phyloP scores from a whole-genome alignment of 768 basidiomycete species.

The Cyathus striatus region DNA sequence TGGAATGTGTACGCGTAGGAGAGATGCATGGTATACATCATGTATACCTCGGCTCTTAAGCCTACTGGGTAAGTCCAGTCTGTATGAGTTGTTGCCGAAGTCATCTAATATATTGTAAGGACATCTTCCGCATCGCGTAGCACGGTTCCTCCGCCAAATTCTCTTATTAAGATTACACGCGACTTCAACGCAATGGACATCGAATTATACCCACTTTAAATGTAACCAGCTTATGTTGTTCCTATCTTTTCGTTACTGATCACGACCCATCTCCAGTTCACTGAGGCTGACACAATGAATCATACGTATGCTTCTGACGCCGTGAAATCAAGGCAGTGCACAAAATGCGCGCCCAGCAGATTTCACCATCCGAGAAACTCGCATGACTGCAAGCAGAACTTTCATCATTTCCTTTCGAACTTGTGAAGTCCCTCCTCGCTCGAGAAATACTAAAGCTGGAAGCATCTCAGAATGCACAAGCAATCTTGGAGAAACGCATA shows the following conservation, averaged over 20 bases:
- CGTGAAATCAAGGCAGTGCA: constrained; percentile 91
- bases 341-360: constrained; percentile 91
- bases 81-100: constrained; percentile 5
- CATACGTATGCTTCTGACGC: constrained; percentile 95
- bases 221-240: constrained; percentile 39
- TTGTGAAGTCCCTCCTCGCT: constrained; percentile 61
- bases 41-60: constrained; percentile 15
- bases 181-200: constrained; percentile 74
- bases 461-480: constrained; percentile 44
- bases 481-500: constrained; percentile 76
- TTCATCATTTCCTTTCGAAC: constrained; percentile 58
- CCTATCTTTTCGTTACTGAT: constrained; percentile 2
- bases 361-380: constrained; percentile 85
- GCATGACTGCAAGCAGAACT: constrained; percentile 77
- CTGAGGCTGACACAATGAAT: constrained; percentile 93
- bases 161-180: constrained; percentile 65
- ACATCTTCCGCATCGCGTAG: too few relatives aligned
- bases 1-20: constrained; percentile 16
- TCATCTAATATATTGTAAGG: constrained; percentile 1
- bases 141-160: constrained; percentile 58
- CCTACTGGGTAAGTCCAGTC: not conserved
- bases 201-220: constrained; percentile 85
- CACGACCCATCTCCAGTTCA: constrained; percentile 49
- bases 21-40: constrained; percentile 27
- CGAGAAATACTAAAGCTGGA: constrained; percentile 80